Base-by-base conservation (phyloP, 2,329 filamentous ascomycete genomes). In the Elsinoe australis region DNA sequence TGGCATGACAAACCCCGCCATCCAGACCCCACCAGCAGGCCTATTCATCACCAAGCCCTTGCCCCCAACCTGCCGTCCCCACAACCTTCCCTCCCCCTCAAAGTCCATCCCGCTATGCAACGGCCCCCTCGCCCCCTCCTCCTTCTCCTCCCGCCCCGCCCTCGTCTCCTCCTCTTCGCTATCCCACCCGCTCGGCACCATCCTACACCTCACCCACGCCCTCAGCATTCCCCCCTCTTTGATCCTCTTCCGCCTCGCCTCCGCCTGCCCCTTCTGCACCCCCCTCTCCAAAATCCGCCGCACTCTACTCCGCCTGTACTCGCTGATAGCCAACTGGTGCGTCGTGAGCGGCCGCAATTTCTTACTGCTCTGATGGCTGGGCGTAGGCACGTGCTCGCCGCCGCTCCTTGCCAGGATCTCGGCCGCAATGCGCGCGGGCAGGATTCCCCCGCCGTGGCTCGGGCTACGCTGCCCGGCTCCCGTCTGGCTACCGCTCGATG, bases 201-300 rank as follows among this genome's bases (percentile, higher is more conserved):
- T 59, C 38, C 78, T 74, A 15, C 84, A 72, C 17, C 86, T 76
- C 49, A 75, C 76, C 64, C 80, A 79, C 1, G 83, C 78, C 33
- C 83, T 74, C 55, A 82, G 70, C 47, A 90, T 74, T 6, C 78
- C 72, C 9, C 85, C 83, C 51, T 87, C 79, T 47, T 73, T 69
- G 15, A 76, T 75, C 3, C 85, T 76, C 14, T 67, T 59, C 56
- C 80, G 80, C 38, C 79, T 78, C 9, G 80, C 75, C 49, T 71
- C 71, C 59, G 80, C 77, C 59, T 88, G 82, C 45, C 78, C 72
- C 54, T 73, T 75, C 41, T 83, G 78, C 26, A 90, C 69, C 22
- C 83, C 82, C n/a, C 82, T 79, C 55, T 87, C 82, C 12, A 92
- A 75, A 45, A 87, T 85, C 58, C 88, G 83, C 58, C 88, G 83